Percentiles rank a stretch among this genome's conserved stretches.
These are phyloP conservation scores for Colletotrichum musicola DNA, from an alignment of 2,329 filamentous ascomycete genomes.

Conservation along the genomic window DNA sequence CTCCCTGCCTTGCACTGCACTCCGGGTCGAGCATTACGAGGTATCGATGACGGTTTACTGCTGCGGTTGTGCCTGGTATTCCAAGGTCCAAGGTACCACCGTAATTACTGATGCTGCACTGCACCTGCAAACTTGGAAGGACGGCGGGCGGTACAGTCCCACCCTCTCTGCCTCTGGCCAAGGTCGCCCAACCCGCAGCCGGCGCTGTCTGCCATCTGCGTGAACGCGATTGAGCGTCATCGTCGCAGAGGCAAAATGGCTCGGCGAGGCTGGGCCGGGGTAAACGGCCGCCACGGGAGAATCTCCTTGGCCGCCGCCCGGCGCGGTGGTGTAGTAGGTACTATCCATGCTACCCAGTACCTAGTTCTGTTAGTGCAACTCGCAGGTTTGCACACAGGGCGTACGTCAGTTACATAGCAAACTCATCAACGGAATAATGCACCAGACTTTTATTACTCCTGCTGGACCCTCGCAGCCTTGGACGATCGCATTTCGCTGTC, in stretches of 20 bases:
- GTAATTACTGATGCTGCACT: no score
- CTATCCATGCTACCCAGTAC: background rate
- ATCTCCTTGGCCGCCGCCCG: conserved; percentile 14
- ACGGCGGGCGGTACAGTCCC: background rate
- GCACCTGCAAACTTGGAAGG: no score
- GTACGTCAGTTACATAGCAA: no score
- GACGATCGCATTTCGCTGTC: background rate
- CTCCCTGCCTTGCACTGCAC: background rate
- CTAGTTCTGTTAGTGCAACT: conserved; percentile 7
- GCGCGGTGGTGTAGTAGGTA: background rate
- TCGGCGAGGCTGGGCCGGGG: conserved; percentile 14
- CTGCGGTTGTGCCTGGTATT: no score
- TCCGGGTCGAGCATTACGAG: background rate
- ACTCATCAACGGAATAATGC: conserved; percentile 1
- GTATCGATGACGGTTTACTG: background rate
- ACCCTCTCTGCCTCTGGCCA: background rate
- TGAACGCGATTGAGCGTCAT: conserved; percentile 27
- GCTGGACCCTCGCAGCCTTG: background rate
- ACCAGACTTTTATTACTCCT: background rate
- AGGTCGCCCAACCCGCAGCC: conserved; percentile 23
- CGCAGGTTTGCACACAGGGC: no score
- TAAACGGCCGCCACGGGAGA: conserved; percentile 22
- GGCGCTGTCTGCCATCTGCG: conserved; percentile 8
- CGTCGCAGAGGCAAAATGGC: conserved; percentile 31
- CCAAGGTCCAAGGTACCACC: no score